These are phyloP conservation scores for Candida nitratophila DNA, from an alignment of 805 yeast genomes.

Conservation along the genomic window DNA sequence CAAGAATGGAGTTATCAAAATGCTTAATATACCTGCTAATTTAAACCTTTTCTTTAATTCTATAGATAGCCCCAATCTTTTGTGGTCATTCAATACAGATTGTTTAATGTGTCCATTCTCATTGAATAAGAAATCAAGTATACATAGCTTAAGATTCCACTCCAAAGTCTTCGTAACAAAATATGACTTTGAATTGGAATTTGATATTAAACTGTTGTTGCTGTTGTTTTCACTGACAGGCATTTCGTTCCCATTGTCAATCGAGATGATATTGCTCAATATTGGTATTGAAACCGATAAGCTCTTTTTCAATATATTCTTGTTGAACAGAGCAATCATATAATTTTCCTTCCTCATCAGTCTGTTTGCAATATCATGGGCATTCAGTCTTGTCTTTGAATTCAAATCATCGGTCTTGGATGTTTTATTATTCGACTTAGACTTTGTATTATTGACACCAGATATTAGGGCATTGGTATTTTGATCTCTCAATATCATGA, in stretches of 20 bases:
- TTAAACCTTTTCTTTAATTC: constrained; percentile 76
- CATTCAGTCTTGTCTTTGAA: constrained; percentile 71
- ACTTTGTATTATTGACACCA: constrained; percentile 16
- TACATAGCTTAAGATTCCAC: constrained; percentile 88
- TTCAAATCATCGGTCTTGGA: constrained; percentile 43
- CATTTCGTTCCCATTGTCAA: not conserved
- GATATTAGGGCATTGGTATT: constrained; percentile 75
- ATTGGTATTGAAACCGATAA: constrained; percentile 7
- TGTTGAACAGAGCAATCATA: constrained; percentile 82
- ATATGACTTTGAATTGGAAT: constrained; percentile 12
- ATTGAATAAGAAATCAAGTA: constrained; percentile 80
- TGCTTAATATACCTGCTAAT: constrained; percentile 80
- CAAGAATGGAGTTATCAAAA: constrained; percentile 77
- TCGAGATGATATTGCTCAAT: constrained; percentile 4
- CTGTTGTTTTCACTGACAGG: not conserved
- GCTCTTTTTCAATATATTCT: constrained; percentile 51
- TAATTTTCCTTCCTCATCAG: constrained; percentile 95
- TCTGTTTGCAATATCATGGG: constrained; percentile 91
- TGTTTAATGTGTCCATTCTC: constrained; percentile 76
- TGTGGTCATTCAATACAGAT: constrained; percentile 60
- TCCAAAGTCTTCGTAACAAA: constrained; percentile 81
- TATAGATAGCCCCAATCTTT: constrained; percentile 55
- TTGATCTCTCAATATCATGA: constrained; percentile 70
- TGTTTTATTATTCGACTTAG: constrained; percentile 3
- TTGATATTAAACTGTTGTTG: not conserved